phyloP scores from a whole-genome alignment of 2,329 filamentous ascomycete species.

The Tolypocladium amazonense region DNA sequence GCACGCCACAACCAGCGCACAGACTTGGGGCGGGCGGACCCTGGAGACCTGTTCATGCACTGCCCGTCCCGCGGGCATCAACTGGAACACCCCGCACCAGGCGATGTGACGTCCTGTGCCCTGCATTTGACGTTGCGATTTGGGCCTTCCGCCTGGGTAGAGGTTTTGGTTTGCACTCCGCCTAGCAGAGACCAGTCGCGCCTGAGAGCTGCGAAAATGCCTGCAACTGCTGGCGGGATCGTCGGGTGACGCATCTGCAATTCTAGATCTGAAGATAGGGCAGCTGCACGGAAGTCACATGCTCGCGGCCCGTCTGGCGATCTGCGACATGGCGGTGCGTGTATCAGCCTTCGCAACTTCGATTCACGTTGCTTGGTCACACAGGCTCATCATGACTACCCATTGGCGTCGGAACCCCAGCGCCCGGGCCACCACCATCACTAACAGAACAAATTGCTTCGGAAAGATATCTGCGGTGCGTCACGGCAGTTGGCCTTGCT shows the following conservation, averaged over 20 bases:
- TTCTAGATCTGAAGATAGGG: not conserved
- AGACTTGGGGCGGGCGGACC: not conserved
- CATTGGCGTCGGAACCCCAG: no score
- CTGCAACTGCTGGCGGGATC: not conserved
- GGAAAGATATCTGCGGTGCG: no score
- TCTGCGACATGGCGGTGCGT: not conserved
- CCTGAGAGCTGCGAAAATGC: not conserved
- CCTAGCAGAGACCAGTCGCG: not conserved
- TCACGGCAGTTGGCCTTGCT: no score
- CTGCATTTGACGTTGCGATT: not conserved
- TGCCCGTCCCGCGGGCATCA: not conserved
- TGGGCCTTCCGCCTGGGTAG: not conserved
- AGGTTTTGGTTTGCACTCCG: not conserved
- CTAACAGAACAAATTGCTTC: no score
- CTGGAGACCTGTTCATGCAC: not conserved
- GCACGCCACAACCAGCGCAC: not conserved
- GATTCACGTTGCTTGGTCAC: not conserved
- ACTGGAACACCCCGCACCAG: not conserved
- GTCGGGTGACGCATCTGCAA: not conserved
- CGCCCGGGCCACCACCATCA: no score
- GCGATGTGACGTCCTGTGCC: not conserved
- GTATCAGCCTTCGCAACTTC: not conserved
- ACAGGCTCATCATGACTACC: not conserved
- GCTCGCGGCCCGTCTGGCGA: not conserved
- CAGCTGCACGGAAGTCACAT: not conserved